Conservation (phyloP, 805 yeast genomes). For the Hanseniaspora hatyaiensis region DNA sequence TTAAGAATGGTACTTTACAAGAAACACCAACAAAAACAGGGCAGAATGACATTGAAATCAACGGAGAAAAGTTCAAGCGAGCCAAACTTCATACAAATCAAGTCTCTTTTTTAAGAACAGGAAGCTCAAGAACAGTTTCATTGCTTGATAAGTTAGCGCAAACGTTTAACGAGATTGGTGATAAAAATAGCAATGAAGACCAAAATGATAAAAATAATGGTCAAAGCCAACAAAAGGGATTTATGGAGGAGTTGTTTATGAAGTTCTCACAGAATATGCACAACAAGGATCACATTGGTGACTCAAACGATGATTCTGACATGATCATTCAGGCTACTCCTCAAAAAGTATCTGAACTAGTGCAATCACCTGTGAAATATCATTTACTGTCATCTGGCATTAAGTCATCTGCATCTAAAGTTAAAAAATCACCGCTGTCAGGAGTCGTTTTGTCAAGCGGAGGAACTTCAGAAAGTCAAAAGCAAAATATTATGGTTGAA, state of each 20-base stretch:
- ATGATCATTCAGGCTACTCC: conserved; percentile 14
- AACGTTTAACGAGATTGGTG: not conserved
- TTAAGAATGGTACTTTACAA: conserved; percentile 19
- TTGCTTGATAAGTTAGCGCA: not conserved
- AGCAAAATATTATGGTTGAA: not conserved
- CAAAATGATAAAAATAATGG: not conserved
- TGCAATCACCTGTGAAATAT: conserved; percentile 4
- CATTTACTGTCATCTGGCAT: conserved; percentile 2
- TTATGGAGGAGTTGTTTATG: conserved; percentile 8
- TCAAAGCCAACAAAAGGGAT: not conserved
- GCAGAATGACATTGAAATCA: conserved; percentile 20
- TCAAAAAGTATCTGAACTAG: not conserved
- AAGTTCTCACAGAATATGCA: conserved; percentile 12
- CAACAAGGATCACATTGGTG: not conserved
- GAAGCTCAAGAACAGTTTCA: conserved; percentile 9
- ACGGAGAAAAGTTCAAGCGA: conserved; percentile 22
- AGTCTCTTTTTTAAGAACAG: conserved; percentile 15
- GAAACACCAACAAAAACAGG: conserved; percentile 25
- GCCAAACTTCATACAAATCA: conserved; percentile 25
- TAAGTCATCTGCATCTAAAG: not conserved
- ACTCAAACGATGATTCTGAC: not conserved
- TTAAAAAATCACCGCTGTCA: conserved; percentile 1
- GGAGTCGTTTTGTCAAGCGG: not conserved
- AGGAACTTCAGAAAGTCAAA: not conserved
- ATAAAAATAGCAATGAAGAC: not conserved